Base-by-base conservation (phyloP, 176 grass and related monocot genomes). In the Oryza punctata region DNA sequence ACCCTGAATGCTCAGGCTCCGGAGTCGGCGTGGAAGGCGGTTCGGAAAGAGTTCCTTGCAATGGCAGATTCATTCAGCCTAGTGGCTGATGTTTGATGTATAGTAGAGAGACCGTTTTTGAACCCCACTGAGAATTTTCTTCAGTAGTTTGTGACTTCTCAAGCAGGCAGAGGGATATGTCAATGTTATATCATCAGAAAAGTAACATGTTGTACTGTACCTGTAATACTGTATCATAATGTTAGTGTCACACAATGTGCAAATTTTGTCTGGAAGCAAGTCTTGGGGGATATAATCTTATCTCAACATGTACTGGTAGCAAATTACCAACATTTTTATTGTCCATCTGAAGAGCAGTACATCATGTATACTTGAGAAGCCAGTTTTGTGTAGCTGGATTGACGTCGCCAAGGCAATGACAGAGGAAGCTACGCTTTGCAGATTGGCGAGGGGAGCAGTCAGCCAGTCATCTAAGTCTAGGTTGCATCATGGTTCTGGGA, bases 1-100 rank as follows among this genome's bases (percentile, higher is more conserved):
- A 99, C 93, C 44, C 60, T 99, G 72, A 99, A 99, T 12, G 93
- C 89, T 3, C 97, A 99, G 64, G 97, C 91, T 16, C 93, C 91
- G 0, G 97, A 99, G 78, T 88, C 86, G 3, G 61, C 71, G 0
- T 96, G 97, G 93, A 82, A 81, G 10, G 4, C 28, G 10, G 89
- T 96, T 76, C 69, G 71, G 52, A 73, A 75, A 75, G 86, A 92
- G 81, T 94, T 99, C 61, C 69, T 77, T 70, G 81, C 88, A 30
- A 92, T 99, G 82, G 97, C 91, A 19, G 97, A 96, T 83, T 99
- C 93, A 1, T 99, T 96, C 81, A 89, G 69, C 24, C 84, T 94
- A 23, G 82, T 94, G 40, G 15, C 38, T 9, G 72, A 87, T 54
- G 72, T 7, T 27, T 87, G 84, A 93, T 82, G 16, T 54, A 35